These are phyloP conservation scores for Wickerhamiella occidentalis DNA, from an alignment of 805 yeast species.

Conservation along the genomic window DNA sequence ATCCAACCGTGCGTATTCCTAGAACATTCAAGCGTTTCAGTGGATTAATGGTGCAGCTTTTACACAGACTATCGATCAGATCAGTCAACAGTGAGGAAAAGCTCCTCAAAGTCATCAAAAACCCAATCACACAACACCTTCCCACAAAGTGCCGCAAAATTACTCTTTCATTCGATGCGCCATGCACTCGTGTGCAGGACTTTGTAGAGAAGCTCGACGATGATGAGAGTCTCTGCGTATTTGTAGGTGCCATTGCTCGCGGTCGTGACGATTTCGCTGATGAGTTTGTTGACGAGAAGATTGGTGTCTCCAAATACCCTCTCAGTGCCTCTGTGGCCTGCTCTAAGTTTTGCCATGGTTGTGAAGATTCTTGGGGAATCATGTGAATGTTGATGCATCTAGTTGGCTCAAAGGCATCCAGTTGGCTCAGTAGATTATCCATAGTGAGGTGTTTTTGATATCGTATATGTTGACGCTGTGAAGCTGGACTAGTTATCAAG, in stretches of 20 bases:
- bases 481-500: too few relatives aligned
- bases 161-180: slow-evolving; percentile 86
- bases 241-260: slow-evolving; percentile 98
- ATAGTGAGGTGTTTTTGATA: too few relatives aligned
- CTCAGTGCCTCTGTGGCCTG: slow-evolving; percentile 96
- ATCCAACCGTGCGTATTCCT: slow-evolving; percentile 93
- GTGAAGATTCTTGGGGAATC: slow-evolving; percentile 96
- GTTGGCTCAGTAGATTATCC: too few relatives aligned
- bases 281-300: slow-evolving; percentile 90
- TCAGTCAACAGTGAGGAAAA: slow-evolving; percentile 94
- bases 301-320: slow-evolving; percentile 91
- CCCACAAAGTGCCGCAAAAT: slow-evolving; percentile 93
- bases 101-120: slow-evolving; percentile 83
- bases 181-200: slow-evolving; percentile 77
- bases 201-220: slow-evolving; percentile 67
- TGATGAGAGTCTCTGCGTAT: slow-evolving; percentile 92
- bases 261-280: slow-evolving; percentile 97
- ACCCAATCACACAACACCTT: slow-evolving; percentile 92
- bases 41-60: slow-evolving; percentile 92
- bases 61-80: slow-evolving; percentile 84
- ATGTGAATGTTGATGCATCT: slow-evolving; percentile 22
- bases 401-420: too few relatives aligned
- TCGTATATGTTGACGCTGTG: too few relatives aligned
- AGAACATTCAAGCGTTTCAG: slow-evolving; percentile 96
- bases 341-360: slow-evolving; percentile 95